Base-by-base conservation (phyloP, 352 stramenopile genomes). In the Phytophthora constricta region DNA sequence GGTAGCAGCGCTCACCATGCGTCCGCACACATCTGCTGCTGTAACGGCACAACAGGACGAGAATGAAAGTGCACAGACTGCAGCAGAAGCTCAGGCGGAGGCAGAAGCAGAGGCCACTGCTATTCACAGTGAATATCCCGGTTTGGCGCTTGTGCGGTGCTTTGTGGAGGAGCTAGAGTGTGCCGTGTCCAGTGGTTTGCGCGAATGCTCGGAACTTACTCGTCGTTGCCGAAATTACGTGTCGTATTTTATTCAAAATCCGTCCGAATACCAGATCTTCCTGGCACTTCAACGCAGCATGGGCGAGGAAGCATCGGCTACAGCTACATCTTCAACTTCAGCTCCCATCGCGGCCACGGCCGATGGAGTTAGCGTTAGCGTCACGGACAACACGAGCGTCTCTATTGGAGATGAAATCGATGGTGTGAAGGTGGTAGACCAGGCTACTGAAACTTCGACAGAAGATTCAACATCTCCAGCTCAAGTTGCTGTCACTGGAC, bases 231-330 rank as follows among this genome's bases (percentile, higher is more conserved):
- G 82, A 11, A 91, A 90, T 53, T 93, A 93, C 57, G 85, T 91
- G 22, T 93, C 82, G 22, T 93, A 90, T 58, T 93, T 93, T 14
- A 93, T 93, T 34, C 85, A 93, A 63, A 93, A 93, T 41, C 85
- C 85, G 19, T 90, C 80, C 27, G 85, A 93, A 69, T 93, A 93
- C 54, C 85, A 93, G 65, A 90, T 93, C 59, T 91, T 93, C 49
- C 65, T 93, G 16, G 77, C 85, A 28, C 42, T 93, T n/a, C 84
- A 92, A 49, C 78, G 80, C 25, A 81, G 82, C 57, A 78, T 92
- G 26, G 74, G 72, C 0, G 81, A 90, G 46, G 81, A 73, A 58
- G 56, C 75, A 37, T 45, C 65, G 64, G 57, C 60, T 37, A 65
- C 65, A 22, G 65, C 57, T 3, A 61, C 68, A 26, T 33, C 62